A percentile compares a stretch with the other conserved stretches of the same genome.
Evolutionary conservation across 306 rosid genomes (phyloP).

Genomic region (Luffa acutangula): DNA sequence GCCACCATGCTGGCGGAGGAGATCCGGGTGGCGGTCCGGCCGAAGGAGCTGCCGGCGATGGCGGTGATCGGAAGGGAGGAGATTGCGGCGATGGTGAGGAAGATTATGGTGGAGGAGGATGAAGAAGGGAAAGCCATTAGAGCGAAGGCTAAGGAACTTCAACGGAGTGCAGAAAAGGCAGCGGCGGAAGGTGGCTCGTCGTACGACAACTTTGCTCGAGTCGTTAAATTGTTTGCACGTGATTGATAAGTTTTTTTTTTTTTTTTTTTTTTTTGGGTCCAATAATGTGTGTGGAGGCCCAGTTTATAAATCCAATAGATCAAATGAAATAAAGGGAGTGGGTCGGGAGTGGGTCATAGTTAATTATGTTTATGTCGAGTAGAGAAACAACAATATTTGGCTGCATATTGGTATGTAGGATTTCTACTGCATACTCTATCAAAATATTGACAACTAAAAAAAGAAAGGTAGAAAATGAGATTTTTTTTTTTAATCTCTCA

Average conservation of each 20-base stretch:
- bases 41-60: constrained; percentile 17
- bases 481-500: too few relatives aligned
- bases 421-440: too few relatives aligned
- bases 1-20: constrained; percentile 34
- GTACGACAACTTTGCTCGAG: background rate
- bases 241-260: background rate
- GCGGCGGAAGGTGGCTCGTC: constrained; percentile 23
- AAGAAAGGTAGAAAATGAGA: too few relatives aligned
- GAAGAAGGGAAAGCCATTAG: constrained; percentile 5
- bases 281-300: too few relatives aligned
- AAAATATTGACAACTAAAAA: too few relatives aligned
- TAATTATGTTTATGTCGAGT: too few relatives aligned
- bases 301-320: too few relatives aligned
- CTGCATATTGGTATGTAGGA: too few relatives aligned
- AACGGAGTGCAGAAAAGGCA: constrained; percentile 18
- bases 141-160: background rate
- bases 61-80: constrained; percentile 36
- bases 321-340: too few relatives aligned
- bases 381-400: too few relatives aligned
- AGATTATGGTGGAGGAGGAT: constrained; percentile 14
- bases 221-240: background rate
- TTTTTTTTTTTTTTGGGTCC: too few relatives aligned
- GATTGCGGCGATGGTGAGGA: constrained; percentile 29
- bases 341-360: too few relatives aligned
- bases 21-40: constrained; percentile 20